phyloP scores from a whole-genome alignment of 768 basidiomycete species.

The Pleurotus tuoliensis region DNA sequence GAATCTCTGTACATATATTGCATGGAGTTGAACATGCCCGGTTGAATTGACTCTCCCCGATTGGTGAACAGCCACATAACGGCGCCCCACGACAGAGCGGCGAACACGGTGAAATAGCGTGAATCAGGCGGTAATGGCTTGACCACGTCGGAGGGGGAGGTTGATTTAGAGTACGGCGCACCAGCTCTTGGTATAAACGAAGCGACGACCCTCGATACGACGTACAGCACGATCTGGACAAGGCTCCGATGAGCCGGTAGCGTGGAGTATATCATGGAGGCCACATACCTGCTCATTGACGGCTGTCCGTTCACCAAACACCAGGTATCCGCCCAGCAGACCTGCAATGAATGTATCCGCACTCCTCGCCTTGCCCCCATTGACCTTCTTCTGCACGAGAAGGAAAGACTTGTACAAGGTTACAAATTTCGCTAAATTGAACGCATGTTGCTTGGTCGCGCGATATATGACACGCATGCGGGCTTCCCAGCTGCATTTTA shows the following conservation, averaged over 20 bases:
- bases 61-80: conserved; percentile 97
- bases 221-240: conserved; percentile 89
- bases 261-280: neutral
- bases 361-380: conserved; percentile 77
- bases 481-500: conserved; percentile 57
- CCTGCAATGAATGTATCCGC: conserved; percentile 92
- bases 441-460: conserved; percentile 86
- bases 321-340: conserved; percentile 84
- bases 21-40: conserved; percentile 97
- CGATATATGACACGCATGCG: conserved; percentile 66
- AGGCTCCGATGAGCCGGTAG: conserved; percentile 10
- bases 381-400: conserved; percentile 75
- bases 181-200: conserved; percentile 84
- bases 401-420: conserved; percentile 87
- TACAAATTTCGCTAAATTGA: conserved; percentile 93
- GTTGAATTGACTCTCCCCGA: conserved; percentile 86
- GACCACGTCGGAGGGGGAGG: conserved; percentile 37
- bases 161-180: conserved; percentile 45
- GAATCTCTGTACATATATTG: conserved; percentile 93
- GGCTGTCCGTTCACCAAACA: conserved; percentile 82
- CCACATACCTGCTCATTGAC: conserved; percentile 85
- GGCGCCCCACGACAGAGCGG: conserved; percentile 88
- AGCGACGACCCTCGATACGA: conserved; percentile 87
- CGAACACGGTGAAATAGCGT: conserved; percentile 80
- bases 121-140: conserved; percentile 83